Evolutionary conservation across 768 basidiomycete species (phyloP), one percentile per base, ranked within the genome.

Genomic region (Trametes cingulata): DNA sequence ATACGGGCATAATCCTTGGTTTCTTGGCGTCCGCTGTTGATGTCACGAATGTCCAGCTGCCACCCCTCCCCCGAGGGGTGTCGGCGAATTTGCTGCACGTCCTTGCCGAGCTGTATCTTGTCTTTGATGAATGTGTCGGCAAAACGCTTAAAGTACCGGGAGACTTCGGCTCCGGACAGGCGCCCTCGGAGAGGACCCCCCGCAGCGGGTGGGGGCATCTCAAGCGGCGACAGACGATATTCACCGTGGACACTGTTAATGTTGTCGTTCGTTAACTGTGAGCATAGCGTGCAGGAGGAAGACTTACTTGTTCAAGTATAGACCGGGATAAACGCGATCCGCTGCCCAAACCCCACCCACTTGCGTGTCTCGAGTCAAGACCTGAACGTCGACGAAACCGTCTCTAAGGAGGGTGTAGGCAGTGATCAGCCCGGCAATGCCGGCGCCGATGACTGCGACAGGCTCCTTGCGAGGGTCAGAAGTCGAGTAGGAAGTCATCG

Each of bases 231-330:
- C 70, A 88, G 87, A 12, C 76, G 67, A 60, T 80, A 86, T 63
- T 89, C 85, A 2, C 85, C 86, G 65, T 86, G 80, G 0, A 88
- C 84, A 64, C 87, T 88, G 22, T n/a, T 5, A n/a, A 24, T 20
- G 55, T 22, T 13, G 24, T 50, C 35, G 56, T 43, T 4, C 25
- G n/a, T 40, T n/a, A 39, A 4, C 7, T 5, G 19, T 24, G 1
- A 33, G 2, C 19, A n/a, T 10, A 17, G 14, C 37, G 17, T 8
- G 6, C 40, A 46, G 20, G 50, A 43, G 43, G 14, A 37, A 27
- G 24, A 69, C 81, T 47, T 62, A 86, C 86, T 84, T 89, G 72
- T 89, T 88, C n/a, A 85, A 76, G 2, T 72, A 69, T 5, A 88
- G 69, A 3, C 81, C 82, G 0, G 82, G 79, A 70, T 87, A 87